Evolutionary conservation across 2,329 filamentous ascomycete genomes (phyloP).

Genomic region (Periconia sp.): DNA sequence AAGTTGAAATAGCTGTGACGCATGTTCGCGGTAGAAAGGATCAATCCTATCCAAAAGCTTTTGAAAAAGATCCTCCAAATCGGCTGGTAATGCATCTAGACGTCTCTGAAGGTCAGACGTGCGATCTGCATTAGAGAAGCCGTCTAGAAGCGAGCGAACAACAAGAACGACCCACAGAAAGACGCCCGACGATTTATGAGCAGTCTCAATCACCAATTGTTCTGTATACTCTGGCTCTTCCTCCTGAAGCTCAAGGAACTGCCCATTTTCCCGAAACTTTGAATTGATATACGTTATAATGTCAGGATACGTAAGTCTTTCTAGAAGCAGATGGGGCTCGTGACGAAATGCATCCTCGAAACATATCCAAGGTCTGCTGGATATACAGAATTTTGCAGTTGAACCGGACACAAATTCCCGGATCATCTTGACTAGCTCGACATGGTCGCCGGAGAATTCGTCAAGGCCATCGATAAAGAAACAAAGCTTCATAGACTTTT

Average conservation of each 20-base stretch:
- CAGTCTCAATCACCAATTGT: slow-evolving; percentile 6
- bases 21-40: slow-evolving; percentile 8
- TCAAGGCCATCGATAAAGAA: slow-evolving; percentile 26
- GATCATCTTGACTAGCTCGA: slow-evolving; percentile 16
- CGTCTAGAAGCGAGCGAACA: slow-evolving; percentile 7
- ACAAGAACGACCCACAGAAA: slow-evolving; percentile 20
- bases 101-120: slow-evolving; percentile 8
- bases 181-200: slow-evolving; percentile 5
- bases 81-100: slow-evolving; percentile 13
- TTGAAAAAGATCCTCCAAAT: slow-evolving; percentile 19
- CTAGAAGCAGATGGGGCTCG: slow-evolving; percentile 1
- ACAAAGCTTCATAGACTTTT: no score
- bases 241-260: not conserved
- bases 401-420: slow-evolving; percentile 15
- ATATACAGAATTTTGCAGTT: slow-evolving; percentile 15
- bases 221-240: not conserved
- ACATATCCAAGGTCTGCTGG: slow-evolving; percentile 13
- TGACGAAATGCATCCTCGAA: slow-evolving; percentile 17
- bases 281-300: slow-evolving; percentile 12
- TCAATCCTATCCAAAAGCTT: slow-evolving; percentile 15
- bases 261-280: not conserved
- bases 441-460: slow-evolving; percentile 16
- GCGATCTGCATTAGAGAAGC: slow-evolving; percentile 8
- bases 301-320: slow-evolving; percentile 17
- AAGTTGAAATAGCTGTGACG: slow-evolving; percentile 12